Evolutionary conservation across 139 green algal species (phyloP).

Genomic region (Diplosphaera chodatii): DNA sequence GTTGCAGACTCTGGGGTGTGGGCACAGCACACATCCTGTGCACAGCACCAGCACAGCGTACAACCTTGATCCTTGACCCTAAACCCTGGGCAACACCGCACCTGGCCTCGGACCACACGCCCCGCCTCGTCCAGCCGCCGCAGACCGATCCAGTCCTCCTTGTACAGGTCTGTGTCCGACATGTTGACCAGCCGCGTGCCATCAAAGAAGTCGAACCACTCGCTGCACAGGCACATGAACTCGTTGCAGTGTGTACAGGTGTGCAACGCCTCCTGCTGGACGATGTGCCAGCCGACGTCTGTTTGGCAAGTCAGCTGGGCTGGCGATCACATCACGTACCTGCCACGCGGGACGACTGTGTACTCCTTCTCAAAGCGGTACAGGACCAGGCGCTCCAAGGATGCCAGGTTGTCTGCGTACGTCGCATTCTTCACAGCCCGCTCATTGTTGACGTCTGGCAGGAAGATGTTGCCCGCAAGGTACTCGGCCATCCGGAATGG

Average conservation of each 20-base stretch:
- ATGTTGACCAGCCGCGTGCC: slow-evolving; percentile 46
- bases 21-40: no score
- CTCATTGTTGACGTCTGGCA: slow-evolving; percentile 89
- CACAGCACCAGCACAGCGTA: no score
- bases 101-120: slow-evolving; percentile 37
- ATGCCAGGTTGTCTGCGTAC: slow-evolving; percentile 67
- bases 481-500: slow-evolving; percentile 57
- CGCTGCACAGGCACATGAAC: no score
- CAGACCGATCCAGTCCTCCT: slow-evolving; percentile 67
- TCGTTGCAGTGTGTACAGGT: no score
- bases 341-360: slow-evolving; percentile 41
- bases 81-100: no score
- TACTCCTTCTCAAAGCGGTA: slow-evolving; percentile 66
- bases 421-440: slow-evolving; percentile 30
- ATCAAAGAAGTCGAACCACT: slow-evolving; percentile 58
- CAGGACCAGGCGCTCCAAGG: slow-evolving; percentile 67
- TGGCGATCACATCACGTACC: no score
- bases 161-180: slow-evolving; percentile 36
- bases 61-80: no score
- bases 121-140: slow-evolving; percentile 51
- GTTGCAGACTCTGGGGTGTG: no score
- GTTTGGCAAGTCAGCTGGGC: no score
- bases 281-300: no score
- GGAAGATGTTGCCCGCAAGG: slow-evolving; percentile 55
- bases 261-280: no score